Percentiles rank a stretch among this genome's conserved stretches.
Conservation (phyloP, 2,329 filamentous ascomycete species). For the Coniosporium uncinatum region DNA sequence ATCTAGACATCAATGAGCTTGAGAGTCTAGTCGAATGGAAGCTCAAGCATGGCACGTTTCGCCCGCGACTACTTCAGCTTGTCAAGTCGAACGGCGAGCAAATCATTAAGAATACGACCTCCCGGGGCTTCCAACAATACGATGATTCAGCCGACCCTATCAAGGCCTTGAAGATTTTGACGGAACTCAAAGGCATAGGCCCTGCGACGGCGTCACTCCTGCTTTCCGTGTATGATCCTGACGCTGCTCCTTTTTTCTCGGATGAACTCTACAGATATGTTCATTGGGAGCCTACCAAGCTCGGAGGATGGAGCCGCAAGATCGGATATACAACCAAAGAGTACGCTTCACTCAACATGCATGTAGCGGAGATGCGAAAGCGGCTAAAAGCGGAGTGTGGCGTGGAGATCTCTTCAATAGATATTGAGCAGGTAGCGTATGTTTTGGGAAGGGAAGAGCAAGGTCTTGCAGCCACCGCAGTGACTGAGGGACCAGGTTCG, state of each 20-base stretch:
- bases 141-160: slow-evolving; percentile 2
- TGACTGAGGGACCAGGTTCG: not conserved
- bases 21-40: slow-evolving; percentile 30
- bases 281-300: slow-evolving; percentile 43
- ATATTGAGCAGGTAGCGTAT: slow-evolving; percentile 7
- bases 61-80: slow-evolving; percentile 36
- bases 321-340: slow-evolving; percentile 70
- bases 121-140: slow-evolving; percentile 38
- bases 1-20: slow-evolving; percentile 20
- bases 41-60: slow-evolving; percentile 43
- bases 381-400: not conserved
- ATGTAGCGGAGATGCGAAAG: slow-evolving; percentile 34
- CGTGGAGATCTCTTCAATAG: not conserved
- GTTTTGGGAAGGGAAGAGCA: slow-evolving; percentile 4
- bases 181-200: slow-evolving; percentile 66
- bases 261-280: slow-evolving; percentile 73
- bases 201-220: slow-evolving; percentile 76
- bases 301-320: slow-evolving; percentile 33
- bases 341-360: slow-evolving; percentile 48
- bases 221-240: slow-evolving; percentile 57
- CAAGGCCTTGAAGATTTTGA: slow-evolving; percentile 46
- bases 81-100: slow-evolving; percentile 52
- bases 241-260: slow-evolving; percentile 65
- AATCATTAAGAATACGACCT: slow-evolving; percentile 41
- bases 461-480: slow-evolving; percentile 1